Base-by-base conservation (phyloP, 2,329 filamentous ascomycete genomes). In the Didymella pinodella region DNA sequence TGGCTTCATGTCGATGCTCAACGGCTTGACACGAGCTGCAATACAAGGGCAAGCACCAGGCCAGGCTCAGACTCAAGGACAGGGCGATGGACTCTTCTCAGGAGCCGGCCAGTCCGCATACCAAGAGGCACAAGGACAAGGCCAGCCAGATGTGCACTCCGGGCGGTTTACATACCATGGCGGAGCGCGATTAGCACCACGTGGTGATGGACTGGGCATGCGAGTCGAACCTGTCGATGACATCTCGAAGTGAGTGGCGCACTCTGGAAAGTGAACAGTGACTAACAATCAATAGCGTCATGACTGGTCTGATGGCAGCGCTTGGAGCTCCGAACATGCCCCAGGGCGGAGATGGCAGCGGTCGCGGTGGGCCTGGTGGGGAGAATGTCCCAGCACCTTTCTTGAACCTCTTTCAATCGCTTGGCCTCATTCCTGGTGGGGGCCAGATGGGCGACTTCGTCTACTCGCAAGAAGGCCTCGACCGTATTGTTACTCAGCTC, bases 381-480 rank as follows among this genome's bases (percentile, higher is more conserved):
- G 46, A 54, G 31, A 54, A 62, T 12, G 43, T 57, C 16, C 56
- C 54, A 8, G 57, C 66, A 56, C 81, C 83, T 1, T 74, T 85
- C 49, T 78, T 81, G 26, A 75, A 75, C 5, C 72, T 86, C 20
- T 75, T 85, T 36, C 65, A 68, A 20, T 64, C 69, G n/a, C 65
- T 74, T 41, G 68, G 69, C 11, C 59, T 75, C 41, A 66, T 73
- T 29, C 69, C 66, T 12, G 71, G 68, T 31, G 78, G 72, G 10
- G 78, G 75, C 14, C 69, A 73, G 16, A 82, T 85, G 58, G 91
- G 93, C 20, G 94, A 98, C 75, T 91, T 89, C 7, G 94, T 97
- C 1, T 96, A 94, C 75, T 90, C 90, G 0, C 92, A 98, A 77
- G 93, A 97, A 78, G 93, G 91, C 2, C 81, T 98, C 31, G 94